Percentiles rank a stretch among this genome's conserved stretches.
Conservation (phyloP, 139 green algal genomes). For the Nannochloris sp. region DNA sequence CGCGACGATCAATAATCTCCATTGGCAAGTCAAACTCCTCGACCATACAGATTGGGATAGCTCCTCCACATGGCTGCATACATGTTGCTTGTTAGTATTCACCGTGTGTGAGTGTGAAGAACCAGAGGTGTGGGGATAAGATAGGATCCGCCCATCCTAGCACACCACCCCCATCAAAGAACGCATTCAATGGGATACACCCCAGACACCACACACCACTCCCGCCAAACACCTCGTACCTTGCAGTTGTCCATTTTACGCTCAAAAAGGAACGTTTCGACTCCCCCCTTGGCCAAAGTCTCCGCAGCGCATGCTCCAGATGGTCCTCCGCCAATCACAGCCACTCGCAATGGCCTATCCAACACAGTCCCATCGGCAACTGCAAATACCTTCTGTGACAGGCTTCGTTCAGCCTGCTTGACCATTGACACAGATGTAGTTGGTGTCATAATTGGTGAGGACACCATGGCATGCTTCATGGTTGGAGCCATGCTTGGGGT, state of each 20-base stretch:
- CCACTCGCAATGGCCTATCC: slow-evolving; percentile 76
- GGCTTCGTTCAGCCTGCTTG: not conserved
- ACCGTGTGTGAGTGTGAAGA: not conserved
- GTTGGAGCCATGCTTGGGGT: too few species aligned
- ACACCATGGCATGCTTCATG: too few species aligned
- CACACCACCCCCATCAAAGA: not conserved
- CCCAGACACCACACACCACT: not conserved
- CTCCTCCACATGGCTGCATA: slow-evolving; percentile 81
- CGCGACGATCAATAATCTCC: slow-evolving; percentile 89
- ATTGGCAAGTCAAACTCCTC: slow-evolving; percentile 94
- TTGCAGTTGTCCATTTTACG: slow-evolving; percentile 99
- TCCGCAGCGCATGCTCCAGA: slow-evolving; percentile 91
- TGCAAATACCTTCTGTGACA: slow-evolving; percentile 32
- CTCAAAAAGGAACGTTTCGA: slow-evolving; percentile 95
- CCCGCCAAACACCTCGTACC: slow-evolving; percentile 24
- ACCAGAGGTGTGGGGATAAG: not conserved
- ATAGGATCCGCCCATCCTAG: not conserved
- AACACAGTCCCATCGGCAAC: slow-evolving; percentile 64
- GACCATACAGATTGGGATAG: slow-evolving; percentile 98
- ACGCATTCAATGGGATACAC: not conserved
- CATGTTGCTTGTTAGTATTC: too few species aligned
- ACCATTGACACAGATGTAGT: not conserved
- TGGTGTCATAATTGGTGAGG: too few species aligned
- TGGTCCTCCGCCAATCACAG: slow-evolving; percentile 92
- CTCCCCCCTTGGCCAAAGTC: slow-evolving; percentile 82